Percentiles rank a stretch among this genome's conserved stretches.
These are phyloP conservation scores for Penicillium thymicola DNA, from an alignment of 2,329 filamentous ascomycete genomes.

Conservation along the genomic window DNA sequence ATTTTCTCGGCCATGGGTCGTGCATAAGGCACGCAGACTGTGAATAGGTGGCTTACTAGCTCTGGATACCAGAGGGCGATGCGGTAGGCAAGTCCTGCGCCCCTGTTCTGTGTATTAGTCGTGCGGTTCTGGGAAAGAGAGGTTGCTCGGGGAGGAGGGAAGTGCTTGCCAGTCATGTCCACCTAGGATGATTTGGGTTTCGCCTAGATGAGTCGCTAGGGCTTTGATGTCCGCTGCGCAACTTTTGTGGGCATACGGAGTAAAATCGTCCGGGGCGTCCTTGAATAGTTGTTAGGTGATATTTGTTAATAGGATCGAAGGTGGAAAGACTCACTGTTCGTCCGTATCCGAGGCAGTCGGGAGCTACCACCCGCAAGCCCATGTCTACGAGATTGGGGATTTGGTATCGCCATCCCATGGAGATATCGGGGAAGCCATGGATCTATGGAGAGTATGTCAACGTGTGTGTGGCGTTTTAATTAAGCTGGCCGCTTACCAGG, in stretches of 20 bases:
- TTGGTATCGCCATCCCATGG: constrained; percentile 85
- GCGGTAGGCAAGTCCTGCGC: constrained; percentile 73
- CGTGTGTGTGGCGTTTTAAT: background rate
- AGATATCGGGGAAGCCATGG: constrained; percentile 80
- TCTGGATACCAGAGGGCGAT: constrained; percentile 69
- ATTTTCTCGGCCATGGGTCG: constrained; percentile 54
- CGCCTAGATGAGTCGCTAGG: constrained; percentile 59
- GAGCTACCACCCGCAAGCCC: constrained; percentile 74
- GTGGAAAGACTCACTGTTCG: constrained; percentile 54
- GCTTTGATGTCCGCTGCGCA: constrained; percentile 72
- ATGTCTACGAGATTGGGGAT: constrained; percentile 71
- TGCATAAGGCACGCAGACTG: constrained; percentile 72
- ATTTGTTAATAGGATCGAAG: background rate
- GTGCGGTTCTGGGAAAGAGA: background rate
- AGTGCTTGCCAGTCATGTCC: constrained; percentile 74
- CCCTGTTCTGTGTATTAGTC: constrained; percentile 47
- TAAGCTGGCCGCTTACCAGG: constrained; percentile 41
- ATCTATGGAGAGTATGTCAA: constrained; percentile 41
- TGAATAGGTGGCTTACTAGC: constrained; percentile 71
- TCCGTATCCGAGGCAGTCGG: constrained; percentile 85
- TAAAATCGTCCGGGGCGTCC: constrained; percentile 59
- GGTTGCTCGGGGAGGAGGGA: background rate
- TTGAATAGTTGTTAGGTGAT: constrained; percentile 35
- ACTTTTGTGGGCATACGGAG: constrained; percentile 67
- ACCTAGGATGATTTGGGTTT: constrained; percentile 68